These are phyloP conservation scores for Chamaecyparis obtusa DNA, from an alignment of 75 land plant species.

Conservation along the genomic window DNA sequence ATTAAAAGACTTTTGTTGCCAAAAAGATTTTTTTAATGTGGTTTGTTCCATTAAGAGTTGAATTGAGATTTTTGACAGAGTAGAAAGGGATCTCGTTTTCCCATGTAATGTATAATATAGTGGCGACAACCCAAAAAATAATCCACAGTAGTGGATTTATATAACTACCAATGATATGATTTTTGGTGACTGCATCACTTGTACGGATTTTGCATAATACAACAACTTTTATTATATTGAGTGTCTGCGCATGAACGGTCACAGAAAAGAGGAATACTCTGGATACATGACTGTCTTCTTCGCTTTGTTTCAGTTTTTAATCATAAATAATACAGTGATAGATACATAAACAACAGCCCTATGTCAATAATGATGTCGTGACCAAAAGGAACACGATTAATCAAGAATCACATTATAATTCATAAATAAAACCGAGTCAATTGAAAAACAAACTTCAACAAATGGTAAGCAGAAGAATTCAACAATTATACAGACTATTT, in stretches of 20 bases:
- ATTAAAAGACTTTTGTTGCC: too few species aligned
- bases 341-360: background rate
- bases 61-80: too few species aligned
- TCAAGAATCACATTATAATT: background rate
- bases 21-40: too few species aligned
- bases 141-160: background rate
- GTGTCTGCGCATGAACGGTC: background rate
- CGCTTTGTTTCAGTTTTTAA: background rate
- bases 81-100: too few species aligned
- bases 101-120: background rate
- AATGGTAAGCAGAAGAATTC: background rate
- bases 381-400: background rate
- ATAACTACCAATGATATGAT: background rate
- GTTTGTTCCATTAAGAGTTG: background rate
- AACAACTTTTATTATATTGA: background rate
- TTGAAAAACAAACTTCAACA: background rate
- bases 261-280: background rate
- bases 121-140: background rate
- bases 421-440: too few species aligned
- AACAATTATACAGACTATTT: background rate
- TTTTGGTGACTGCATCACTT: background rate
- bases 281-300: background rate
- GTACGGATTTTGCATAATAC: too few species aligned
- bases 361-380: background rate
- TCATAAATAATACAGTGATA: background rate